Evolutionary conservation across 2,329 filamentous ascomycete species (phyloP), one percentile per base, ranked within the genome.

Genomic region (Ascochyta viciae-villosae): DNA sequence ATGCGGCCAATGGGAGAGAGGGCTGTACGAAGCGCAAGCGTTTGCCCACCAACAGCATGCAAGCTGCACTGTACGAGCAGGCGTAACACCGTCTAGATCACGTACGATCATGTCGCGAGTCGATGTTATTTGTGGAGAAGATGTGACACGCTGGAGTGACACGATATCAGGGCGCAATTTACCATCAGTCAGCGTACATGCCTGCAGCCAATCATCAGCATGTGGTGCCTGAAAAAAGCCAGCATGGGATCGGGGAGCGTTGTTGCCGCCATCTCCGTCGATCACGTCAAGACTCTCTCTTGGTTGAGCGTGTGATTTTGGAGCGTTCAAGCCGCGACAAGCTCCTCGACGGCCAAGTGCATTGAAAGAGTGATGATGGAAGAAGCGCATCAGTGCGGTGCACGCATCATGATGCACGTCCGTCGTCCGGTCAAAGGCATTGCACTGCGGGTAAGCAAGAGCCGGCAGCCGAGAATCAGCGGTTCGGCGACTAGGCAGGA

Each of bases 401-500:
- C 16, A n/a, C 40, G 33, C 44, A 34, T 46, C 42, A 49, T 24
- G 44, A 19, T 19, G 19, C 19, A 19, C 19, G 19, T 19, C 19
- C 19, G 19, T 19, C 19, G 51, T 26, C 33, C 34, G 46, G 40
- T 45, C 41, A 41, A 19, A 46, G 16, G 29, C 34, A 29, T 35
- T 9, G 13, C 34, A 43, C 3, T 19, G 49, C 40, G 49, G 40
- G 35, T 31, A 41, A 10, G 15, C 24, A 38, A 29, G 33, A 19
- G 35, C 26, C 42, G 27, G 38, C 24, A 8, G 7, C 40, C 19
- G 51, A 26, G 22, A 26, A 48, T 15, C 53, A 51, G 33, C 5
- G 24, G 24, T 43, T 56, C 53, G 53, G 53, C 47, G 48, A 56
- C 53, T 56, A 56, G 48, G 48, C 53, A 22, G 22, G 22, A 56